These are phyloP conservation scores for Ceratocystis destructans DNA, from an alignment of 2,329 filamentous ascomycete species.

Conservation along the genomic window DNA sequence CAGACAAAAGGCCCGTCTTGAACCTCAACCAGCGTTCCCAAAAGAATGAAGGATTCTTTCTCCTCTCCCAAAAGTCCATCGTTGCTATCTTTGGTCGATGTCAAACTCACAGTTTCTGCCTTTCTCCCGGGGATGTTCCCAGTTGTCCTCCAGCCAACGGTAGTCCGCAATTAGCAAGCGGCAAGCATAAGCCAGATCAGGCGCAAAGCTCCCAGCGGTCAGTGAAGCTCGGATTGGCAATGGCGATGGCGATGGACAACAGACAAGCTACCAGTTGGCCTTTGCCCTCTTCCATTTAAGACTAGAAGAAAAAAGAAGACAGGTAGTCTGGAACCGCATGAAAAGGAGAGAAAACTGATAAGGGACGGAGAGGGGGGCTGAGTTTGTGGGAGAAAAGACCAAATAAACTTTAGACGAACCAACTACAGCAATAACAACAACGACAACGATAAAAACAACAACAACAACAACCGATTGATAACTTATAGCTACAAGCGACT, in stretches of 20 bases:
- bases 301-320: neutral
- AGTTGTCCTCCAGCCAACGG: conserved; percentile 5
- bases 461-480: neutral
- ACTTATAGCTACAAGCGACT: neutral
- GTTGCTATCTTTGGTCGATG: conserved; percentile 2
- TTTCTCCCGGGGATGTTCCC: neutral
- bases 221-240: conserved; percentile 1
- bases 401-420: neutral
- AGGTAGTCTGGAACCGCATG: neutral
- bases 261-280: conserved; percentile 1
- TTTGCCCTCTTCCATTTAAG: neutral
- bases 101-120: neutral
- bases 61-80: neutral
- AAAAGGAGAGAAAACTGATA: neutral
- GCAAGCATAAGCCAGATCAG: conserved; percentile 5
- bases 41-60: neutral
- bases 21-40: neutral
- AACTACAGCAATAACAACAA: neutral
- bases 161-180: conserved; percentile 7
- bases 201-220: conserved; percentile 5
- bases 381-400: neutral
- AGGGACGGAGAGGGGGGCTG: neutral
- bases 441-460: neutral
- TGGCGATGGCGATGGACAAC: neutral
- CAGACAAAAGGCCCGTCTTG: conserved; percentile 7